These are phyloP conservation scores for Peronosclerospora sorghi DNA, from an alignment of 352 stramenopile genomes.

Conservation along the genomic window DNA sequence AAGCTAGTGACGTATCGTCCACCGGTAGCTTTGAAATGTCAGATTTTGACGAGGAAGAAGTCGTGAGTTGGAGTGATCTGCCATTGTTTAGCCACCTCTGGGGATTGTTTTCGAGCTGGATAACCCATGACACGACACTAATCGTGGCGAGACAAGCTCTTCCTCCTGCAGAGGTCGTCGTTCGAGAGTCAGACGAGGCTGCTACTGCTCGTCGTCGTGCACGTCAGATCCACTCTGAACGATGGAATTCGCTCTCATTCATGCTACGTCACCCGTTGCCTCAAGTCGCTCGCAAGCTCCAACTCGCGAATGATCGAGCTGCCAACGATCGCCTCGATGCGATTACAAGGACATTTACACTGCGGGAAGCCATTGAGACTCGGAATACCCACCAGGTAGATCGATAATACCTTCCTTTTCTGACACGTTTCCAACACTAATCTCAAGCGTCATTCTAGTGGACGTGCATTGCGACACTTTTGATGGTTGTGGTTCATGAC, in stretches of 20 bases:
- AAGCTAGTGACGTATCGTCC: slow-evolving; percentile 43
- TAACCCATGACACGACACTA: slow-evolving; percentile 60
- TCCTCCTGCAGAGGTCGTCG: slow-evolving; percentile 11
- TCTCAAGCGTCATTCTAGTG: slow-evolving; percentile 27
- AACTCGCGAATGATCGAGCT: slow-evolving; percentile 42
- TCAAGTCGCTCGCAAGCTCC: slow-evolving; percentile 36
- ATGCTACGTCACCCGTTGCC: slow-evolving; percentile 47
- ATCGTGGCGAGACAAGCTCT: slow-evolving; percentile 32
- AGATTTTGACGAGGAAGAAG: slow-evolving; percentile 60
- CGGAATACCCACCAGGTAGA: slow-evolving; percentile 48
- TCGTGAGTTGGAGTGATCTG: slow-evolving; percentile 56
- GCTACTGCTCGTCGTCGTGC: slow-evolving; percentile 27
- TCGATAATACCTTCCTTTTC: neutral
- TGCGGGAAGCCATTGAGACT: slow-evolving; percentile 57
- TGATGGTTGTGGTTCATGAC: slow-evolving; percentile 53
- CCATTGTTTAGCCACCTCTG: slow-evolving; percentile 64
- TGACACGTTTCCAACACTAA: neutral
- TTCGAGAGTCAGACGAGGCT: slow-evolving; percentile 15
- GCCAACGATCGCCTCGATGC: slow-evolving; percentile 41
- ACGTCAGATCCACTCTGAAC: slow-evolving; percentile 44
- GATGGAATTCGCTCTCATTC: slow-evolving; percentile 54
- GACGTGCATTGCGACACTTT: slow-evolving; percentile 48
- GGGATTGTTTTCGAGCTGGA: slow-evolving; percentile 56
- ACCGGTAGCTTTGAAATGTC: slow-evolving; percentile 46
- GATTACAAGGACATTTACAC: slow-evolving; percentile 43